These are phyloP conservation scores for Wallemia ichthyophaga DNA, from an alignment of 1,284 basidiomycete genomes.

Conservation along the genomic window DNA sequence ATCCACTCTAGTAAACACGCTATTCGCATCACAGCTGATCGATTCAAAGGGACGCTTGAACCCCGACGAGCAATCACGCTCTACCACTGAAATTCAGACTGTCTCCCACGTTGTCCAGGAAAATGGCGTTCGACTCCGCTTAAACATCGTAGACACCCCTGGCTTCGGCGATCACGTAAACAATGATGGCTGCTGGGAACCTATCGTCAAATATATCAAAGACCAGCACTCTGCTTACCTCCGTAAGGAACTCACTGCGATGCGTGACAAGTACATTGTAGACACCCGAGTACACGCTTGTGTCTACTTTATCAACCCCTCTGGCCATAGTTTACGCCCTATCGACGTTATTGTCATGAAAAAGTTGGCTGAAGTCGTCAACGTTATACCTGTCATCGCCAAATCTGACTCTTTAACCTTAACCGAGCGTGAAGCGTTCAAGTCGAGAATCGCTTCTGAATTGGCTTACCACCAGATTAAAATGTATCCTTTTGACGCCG, in stretches of 20 bases:
- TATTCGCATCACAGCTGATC: constrained; percentile 90
- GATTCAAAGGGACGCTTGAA: constrained; percentile 84
- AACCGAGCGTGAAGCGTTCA: constrained; percentile 77
- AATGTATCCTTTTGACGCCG: constrained; percentile 85
- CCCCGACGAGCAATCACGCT: constrained; percentile 55
- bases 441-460: constrained; percentile 77
- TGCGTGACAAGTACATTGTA: constrained; percentile 91
- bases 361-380: constrained; percentile 92
- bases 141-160: constrained; percentile 97
- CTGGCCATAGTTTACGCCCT: constrained; percentile 65
- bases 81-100: constrained; percentile 88
- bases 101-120: constrained; percentile 88
- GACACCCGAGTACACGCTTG: constrained; percentile 97
- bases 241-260: constrained; percentile 92
- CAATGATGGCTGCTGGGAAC: constrained; percentile 99
- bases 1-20: constrained; percentile 93
- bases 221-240: constrained; percentile 98
- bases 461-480: constrained; percentile 75
- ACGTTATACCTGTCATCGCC: constrained; percentile 93
- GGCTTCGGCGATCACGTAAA: constrained; percentile 97
- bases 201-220: constrained; percentile 85
- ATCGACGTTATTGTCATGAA: constrained; percentile 98
- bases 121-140: constrained; percentile 72
- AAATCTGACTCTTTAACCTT: constrained; percentile 87
- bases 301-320: constrained; percentile 93